These are phyloP conservation scores for Phytophthora foliorum DNA, from an alignment of 352 stramenopile species.

Conservation along the genomic window DNA sequence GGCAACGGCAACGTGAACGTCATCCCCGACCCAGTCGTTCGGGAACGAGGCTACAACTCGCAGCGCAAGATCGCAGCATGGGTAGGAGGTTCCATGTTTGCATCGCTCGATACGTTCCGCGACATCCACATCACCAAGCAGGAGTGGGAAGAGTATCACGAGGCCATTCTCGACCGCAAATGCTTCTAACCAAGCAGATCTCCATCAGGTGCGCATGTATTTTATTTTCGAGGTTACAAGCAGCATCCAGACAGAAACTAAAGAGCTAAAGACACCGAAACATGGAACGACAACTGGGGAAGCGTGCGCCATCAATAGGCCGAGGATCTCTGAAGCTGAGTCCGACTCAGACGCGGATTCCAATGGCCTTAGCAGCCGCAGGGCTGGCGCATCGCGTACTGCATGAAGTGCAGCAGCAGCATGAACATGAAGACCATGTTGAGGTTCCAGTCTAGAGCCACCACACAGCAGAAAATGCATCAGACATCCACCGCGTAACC, in stretches of 20 bases:
- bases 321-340: neutral
- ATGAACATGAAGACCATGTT: slow-evolving; percentile 90
- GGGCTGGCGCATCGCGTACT: slow-evolving; percentile 86
- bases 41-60: slow-evolving; percentile 89
- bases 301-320: neutral
- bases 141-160: slow-evolving; percentile 92
- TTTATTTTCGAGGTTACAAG: slow-evolving; percentile 32
- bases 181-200: slow-evolving; percentile 58
- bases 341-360: slow-evolving; percentile 3
- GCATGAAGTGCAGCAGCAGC: slow-evolving; percentile 89
- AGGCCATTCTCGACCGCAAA: slow-evolving; percentile 86
- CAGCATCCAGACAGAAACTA: slow-evolving; percentile 25
- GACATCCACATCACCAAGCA: slow-evolving; percentile 91
- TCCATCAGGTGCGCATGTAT: slow-evolving; percentile 22
- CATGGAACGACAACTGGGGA: slow-evolving; percentile 39
- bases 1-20: slow-evolving; percentile 48
- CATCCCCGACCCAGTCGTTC: slow-evolving; percentile 81
- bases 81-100: slow-evolving; percentile 93
- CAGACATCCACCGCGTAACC: neutral
- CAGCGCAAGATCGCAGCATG: slow-evolving; percentile 89
- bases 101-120: slow-evolving; percentile 87
- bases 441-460: slow-evolving; percentile 71
- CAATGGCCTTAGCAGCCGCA: slow-evolving; percentile 74
- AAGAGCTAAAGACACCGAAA: slow-evolving; percentile 33
- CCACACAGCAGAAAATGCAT: slow-evolving; percentile 10